Base-by-base conservation (phyloP, 2,329 filamentous ascomycete genomes). In the Colletotrichum plurivorum region DNA sequence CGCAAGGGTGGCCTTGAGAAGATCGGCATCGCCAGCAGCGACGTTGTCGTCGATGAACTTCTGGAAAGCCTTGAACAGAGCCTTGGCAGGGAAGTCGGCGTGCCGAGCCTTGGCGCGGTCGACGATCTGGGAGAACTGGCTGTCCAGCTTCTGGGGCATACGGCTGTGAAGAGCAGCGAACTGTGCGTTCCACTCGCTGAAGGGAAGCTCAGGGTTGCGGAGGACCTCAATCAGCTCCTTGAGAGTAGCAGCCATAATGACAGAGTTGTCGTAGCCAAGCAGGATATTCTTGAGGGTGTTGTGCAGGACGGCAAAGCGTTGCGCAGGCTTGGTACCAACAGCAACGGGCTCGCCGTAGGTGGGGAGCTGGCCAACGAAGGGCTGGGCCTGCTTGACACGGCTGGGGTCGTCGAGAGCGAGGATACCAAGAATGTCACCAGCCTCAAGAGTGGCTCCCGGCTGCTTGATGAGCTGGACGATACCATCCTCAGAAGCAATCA, bases 391-490 rank as follows among this genome's bases (percentile, higher is more conserved):
- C 88, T 99, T 98, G 78, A 99, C 95, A 76, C 95, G 94, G 74
- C 93, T 94, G 4, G 96, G 96, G 80, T 99, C 96, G 78, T 99
- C 96, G 43, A 99, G 88, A 71, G 95, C 92, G 27, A 99, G 89
- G 72, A 99, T 98, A 84, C 95, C 96, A n/a, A 99, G 90, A 70
- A 99, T 98, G 79, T 99, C 96, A 81, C 96, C 96, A 78, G 96
- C 96, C 81, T 98, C 95, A 55, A 99, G 92, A 18, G 94, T 97
- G n/a, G 96, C 93, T 80, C 96, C 96, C 71, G 96, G 96, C 84
- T 98, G 96, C 89, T 99, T 99, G 87, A 99, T 97, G 76, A 99
- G 89, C 84, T 98, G 96, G 65, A 99, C 95, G 63, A 97, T 89
- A 85, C 96, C 96, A 76, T 97, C 96, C 81, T 99, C 96, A 78